Base-by-base conservation (phyloP, 2,329 filamentous ascomycete genomes). In the Hymenoscyphus fructigenus region DNA sequence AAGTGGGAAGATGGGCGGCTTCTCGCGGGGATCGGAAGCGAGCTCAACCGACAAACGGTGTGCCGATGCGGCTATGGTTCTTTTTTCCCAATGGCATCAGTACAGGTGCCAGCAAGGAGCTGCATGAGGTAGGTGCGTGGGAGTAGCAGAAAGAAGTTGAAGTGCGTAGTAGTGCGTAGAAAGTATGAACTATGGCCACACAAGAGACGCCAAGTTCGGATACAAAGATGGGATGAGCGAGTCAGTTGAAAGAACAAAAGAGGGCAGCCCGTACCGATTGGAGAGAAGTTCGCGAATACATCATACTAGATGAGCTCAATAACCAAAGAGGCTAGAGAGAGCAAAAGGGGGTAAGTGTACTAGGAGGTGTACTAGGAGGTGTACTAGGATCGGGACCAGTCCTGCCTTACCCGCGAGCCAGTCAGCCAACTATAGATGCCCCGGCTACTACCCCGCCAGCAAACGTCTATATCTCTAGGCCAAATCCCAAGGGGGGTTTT, bases 41-140 rank as follows among this genome's bases (percentile, higher is more conserved):
- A 53, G 20, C 47, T 28, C 23, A 53, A 53, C 47, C 20, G 47
- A 53, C 14, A 53, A 53, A 53, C 7, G 47, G 47, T 53, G 47
- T 53, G n/a, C 47, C 47, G 47, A 23, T 12, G 26, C 47, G 47
- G 47, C 47, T 53, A 53, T 53, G 47, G 47, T 14, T 53, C 47
- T 53, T 53, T 20, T 53, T 12, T 23, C 3, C 41, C n/a, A 23
- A 12, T 23, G 47, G 23, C 9, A 53, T 10, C 10, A 23, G 47
- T 26, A 53, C 47, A 53, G 47, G 20, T 53, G 20, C 47, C 47
- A 53, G 23, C 47, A 28, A 53, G 47, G 20, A 26, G 20, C 47
- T 53, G 47, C 47, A 53, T 53, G 20, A 14, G 20, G 23, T 53
- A 12, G 47, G 20, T 53, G 47, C 20, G 47, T 53, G 12, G 20